A percentile compares a stretch with the other conserved stretches of the same genome.
These are phyloP conservation scores for Lasiosphaeria hispida DNA, from an alignment of 495 filamentous ascomycete genomes.

Conservation along the genomic window DNA sequence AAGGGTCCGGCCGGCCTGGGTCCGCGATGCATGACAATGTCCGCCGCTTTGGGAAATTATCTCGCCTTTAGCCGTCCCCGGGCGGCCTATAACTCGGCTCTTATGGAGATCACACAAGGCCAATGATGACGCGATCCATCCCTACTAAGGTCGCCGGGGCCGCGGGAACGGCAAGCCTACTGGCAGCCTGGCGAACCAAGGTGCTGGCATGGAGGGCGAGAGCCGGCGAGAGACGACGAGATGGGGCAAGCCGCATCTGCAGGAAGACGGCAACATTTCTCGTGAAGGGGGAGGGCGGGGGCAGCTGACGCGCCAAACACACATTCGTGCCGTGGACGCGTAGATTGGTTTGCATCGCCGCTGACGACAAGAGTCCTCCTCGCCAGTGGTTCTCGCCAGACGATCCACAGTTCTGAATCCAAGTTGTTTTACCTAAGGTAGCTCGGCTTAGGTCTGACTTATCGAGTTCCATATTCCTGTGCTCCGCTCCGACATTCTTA, in stretches of 20 bases:
- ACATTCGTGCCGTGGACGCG: slow-evolving; percentile 2
- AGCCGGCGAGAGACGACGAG: not conserved
- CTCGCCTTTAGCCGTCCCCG: slow-evolving; percentile 36
- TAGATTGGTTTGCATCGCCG: slow-evolving; percentile 7
- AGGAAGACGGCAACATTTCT: slow-evolving; percentile 3
- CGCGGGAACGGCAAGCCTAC: slow-evolving; percentile 9
- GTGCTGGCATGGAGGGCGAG: not conserved
- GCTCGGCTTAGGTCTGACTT: slow-evolving; percentile 7
- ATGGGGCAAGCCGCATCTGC: slow-evolving; percentile 7
- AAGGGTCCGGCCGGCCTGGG: slow-evolving; percentile 12
- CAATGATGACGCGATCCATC: slow-evolving; percentile 41
- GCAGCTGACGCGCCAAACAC: not conserved
- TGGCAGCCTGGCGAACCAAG: not conserved
- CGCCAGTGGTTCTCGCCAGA: not conserved
- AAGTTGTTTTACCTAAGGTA: not conserved
- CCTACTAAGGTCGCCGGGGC: slow-evolving; percentile 15
- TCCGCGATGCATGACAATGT: slow-evolving; percentile 39
- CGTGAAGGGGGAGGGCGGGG: not conserved
- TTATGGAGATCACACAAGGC: slow-evolving; percentile 40
- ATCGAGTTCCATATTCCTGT: not conserved
- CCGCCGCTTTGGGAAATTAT: slow-evolving; percentile 47
- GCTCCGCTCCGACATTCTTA: slow-evolving; percentile 10
- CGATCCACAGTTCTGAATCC: too few relatives aligned
- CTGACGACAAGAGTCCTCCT: not conserved
- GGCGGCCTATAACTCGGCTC: slow-evolving; percentile 39